These are phyloP conservation scores for Aspergillus ostianus DNA, from an alignment of 495 filamentous ascomycete species.

Conservation along the genomic window DNA sequence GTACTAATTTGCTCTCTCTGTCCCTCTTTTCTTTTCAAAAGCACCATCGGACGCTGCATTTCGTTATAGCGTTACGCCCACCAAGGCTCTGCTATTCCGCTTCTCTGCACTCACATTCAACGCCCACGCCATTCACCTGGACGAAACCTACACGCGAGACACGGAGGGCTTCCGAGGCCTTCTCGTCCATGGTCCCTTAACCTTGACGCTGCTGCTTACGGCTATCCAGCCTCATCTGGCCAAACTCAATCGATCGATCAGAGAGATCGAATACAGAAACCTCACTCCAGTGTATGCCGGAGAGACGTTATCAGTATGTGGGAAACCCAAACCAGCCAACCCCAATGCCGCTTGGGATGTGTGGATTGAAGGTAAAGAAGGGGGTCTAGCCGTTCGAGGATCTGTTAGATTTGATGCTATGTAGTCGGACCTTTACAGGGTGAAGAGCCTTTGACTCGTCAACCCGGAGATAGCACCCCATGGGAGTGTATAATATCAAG, in stretches of 20 bases:
- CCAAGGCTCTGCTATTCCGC: slow-evolving; percentile 69
- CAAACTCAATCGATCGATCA: slow-evolving; percentile 31
- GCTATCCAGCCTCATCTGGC: slow-evolving; percentile 54
- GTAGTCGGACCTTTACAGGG: neutral
- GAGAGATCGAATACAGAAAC: slow-evolving; percentile 72
- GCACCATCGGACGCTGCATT: slow-evolving; percentile 51
- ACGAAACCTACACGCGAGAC: slow-evolving; percentile 63
- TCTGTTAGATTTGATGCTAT: slow-evolving; percentile 24
- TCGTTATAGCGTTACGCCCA: slow-evolving; percentile 59
- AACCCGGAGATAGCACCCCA: too few relatives aligned
- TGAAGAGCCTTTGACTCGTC: too few relatives aligned
- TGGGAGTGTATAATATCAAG: too few relatives aligned
- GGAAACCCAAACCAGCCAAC: slow-evolving; percentile 33
- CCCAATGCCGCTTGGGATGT: slow-evolving; percentile 49
- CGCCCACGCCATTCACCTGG: slow-evolving; percentile 82
- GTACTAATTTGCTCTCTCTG: slow-evolving; percentile 20
- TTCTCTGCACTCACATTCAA: slow-evolving; percentile 85
- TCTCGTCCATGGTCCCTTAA: slow-evolving; percentile 84
- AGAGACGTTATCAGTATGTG: slow-evolving; percentile 62
- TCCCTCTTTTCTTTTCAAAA: slow-evolving; percentile 13
- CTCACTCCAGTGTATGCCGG: slow-evolving; percentile 76
- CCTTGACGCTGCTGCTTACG: slow-evolving; percentile 70
- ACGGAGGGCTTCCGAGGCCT: slow-evolving; percentile 72
- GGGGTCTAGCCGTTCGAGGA: slow-evolving; percentile 62
- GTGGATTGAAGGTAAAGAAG: slow-evolving; percentile 64